Evolutionary conservation across 257 asterid species (phyloP), one percentile per base, ranked within the genome.

Genomic region (Rhazya stricta): DNA sequence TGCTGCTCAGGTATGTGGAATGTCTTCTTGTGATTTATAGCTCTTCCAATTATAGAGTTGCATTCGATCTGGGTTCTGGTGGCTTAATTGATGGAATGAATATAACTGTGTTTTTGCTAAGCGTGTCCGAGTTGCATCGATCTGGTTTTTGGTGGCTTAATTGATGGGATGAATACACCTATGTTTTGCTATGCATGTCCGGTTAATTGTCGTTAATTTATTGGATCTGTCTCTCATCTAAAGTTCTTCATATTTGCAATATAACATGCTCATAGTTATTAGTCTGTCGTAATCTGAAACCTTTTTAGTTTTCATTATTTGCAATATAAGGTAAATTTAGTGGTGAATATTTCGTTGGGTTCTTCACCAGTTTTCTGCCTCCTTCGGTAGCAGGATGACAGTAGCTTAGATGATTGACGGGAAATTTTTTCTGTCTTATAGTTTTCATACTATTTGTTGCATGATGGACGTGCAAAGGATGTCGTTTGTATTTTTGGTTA

Each of bases 1-100:
- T 43, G 86, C 86, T 61, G 88, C 88, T 79, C 84, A 81, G 88
- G 85, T 81, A 68, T 65, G 0, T 19, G 41, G n/a, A 0, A 39
- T n/a, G 39, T 48, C 13, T 16, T 46, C 58, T 62, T 48, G 18
- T 71, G n/a, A n/a, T n/a, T n/a, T n/a, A n/a, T n/a, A n/a, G n/a
- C n/a, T n/a, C n/a, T n/a, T n/a, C n/a, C n/a, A n/a, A n/a, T n/a
- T n/a, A n/a, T n/a, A n/a, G 2, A 13, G 37, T 30, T 23, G 62
- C n/a, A 29, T 73, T n/a, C 42, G 41, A 74, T 74, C 73, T 50
- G 65, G 21, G 21, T 45, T 48, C 15, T 65, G 30, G 29, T 48
- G 19, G 30, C 9, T 51, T 51, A 19, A 16, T 5, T 51, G 45
- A 63, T 21, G 36, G 3, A 5, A 16, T 61, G 32, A 36, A 27